Conservation (phyloP, 139 green algal species). For the Pleodorina starrii region DNA sequence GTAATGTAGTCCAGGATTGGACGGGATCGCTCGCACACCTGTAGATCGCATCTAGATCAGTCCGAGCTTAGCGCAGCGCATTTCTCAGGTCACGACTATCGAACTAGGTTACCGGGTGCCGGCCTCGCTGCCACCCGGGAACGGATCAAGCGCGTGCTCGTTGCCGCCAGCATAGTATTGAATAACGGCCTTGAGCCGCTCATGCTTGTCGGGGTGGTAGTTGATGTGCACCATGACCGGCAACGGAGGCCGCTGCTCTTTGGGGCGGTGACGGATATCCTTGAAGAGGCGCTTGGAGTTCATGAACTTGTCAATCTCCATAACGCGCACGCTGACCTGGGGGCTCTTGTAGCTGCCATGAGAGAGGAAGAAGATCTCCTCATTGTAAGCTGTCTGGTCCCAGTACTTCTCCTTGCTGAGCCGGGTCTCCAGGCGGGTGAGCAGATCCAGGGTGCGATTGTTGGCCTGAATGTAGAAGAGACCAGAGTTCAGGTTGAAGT, state of each 20-base stretch:
- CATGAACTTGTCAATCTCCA: constrained; percentile 91
- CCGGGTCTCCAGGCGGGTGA: constrained; percentile 69
- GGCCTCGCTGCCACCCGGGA: constrained; percentile 87
- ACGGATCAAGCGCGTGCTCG: constrained; percentile 76
- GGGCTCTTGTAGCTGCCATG: constrained; percentile 85
- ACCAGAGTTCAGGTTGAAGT: constrained; percentile 91
- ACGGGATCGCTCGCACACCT: too few relatives aligned
- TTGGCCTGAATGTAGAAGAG: constrained; percentile 90
- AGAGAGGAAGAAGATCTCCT: constrained; percentile 92
- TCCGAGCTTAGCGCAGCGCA: too few relatives aligned
- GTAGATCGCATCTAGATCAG: too few relatives aligned
- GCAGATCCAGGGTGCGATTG: constrained; percentile 65
- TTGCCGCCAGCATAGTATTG: constrained; percentile 81
- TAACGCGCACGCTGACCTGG: constrained; percentile 79
- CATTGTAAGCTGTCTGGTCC: constrained; percentile 93
- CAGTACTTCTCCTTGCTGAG: constrained; percentile 86
- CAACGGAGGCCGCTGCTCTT: constrained; percentile 69
- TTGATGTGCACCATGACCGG: constrained; percentile 84
- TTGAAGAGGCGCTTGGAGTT: constrained; percentile 90
- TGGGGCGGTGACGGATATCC: constrained; percentile 71
- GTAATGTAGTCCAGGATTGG: too few relatives aligned
- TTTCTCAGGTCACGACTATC: too few relatives aligned
- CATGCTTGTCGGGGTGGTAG: constrained; percentile 84
- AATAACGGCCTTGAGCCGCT: constrained; percentile 85
- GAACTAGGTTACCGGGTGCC: constrained; percentile 56